Evolutionary conservation across 495 filamentous ascomycete genomes (phyloP), one percentile per base, ranked within the genome.

Genomic region (Daldinia caldariorum): DNA sequence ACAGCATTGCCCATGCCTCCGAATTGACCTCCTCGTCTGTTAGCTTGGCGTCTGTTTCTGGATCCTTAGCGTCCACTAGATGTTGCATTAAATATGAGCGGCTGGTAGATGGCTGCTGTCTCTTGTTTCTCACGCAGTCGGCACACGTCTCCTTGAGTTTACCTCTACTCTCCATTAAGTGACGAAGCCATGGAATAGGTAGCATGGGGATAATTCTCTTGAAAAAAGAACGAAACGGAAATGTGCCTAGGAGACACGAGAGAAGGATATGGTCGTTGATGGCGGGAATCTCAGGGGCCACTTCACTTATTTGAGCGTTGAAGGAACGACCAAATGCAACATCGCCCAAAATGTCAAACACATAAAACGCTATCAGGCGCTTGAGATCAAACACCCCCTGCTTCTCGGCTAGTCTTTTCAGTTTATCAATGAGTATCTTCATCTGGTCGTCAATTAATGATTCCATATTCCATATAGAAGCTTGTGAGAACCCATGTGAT

Each of bases 1-100:
- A 53, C 50, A 53, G 50, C 50, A 53, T 53, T 8, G 50, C 50
- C 26, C 22, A 53, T 1, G 50, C 50, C 50, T 53, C 50, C 31
- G 50, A 53, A 16, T 53, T 53, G 1, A 53, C 22, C 13, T 53
- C 50, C 16, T 1, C 22, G 4, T 53, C 26, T n/a, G 50, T 53
- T 32, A 53, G 26, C 26, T 53, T n/a, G n/a, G 50, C 50, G 6
- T 22, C 50, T 3, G 50, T 53, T 7, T 53, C 50, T 32, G 50
- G 50, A n/a, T 53, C 50, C 3, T 53, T 53, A 16, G 50, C 50
- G 8, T 53, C 26, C 8, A 53, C 6, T 12, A 53, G 50, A 18
- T 53, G 50, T 16, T 53, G 50, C 50, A 53, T 53, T 31, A 53
- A 22, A 53, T 53, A 26, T 1, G 4, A n/a, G 32, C 50, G 50